Conservation (phyloP, 768 basidiomycete genomes). For the Gelatoporia subvermispora region DNA sequence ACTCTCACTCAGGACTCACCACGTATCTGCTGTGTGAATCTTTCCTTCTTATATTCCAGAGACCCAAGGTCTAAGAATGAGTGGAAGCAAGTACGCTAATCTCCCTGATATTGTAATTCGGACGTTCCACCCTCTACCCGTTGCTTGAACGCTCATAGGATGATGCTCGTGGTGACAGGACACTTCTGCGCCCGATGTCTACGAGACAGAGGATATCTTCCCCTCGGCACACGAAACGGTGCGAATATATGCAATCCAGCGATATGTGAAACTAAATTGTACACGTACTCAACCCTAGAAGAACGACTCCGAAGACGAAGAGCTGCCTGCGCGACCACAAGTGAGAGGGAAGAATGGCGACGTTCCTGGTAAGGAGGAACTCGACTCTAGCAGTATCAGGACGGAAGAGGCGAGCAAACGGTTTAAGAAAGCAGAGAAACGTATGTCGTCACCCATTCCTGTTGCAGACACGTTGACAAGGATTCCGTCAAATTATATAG, state of each 20-base stretch:
- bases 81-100: constrained; percentile 72
- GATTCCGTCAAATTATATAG: constrained; percentile 21
- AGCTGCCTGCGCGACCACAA: constrained; percentile 38
- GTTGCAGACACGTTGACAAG: background rate
- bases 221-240: constrained; percentile 50
- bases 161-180: constrained; percentile 45
- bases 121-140: background rate
- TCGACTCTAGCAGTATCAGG: constrained; percentile 64
- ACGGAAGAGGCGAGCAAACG: constrained; percentile 63
- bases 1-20: no score
- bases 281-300: constrained; percentile 32
- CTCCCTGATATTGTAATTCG: constrained; percentile 85
- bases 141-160: background rate
- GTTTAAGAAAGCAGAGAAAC: constrained; percentile 69
- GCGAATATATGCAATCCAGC: constrained; percentile 15
- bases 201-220: constrained; percentile 83
- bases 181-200: constrained; percentile 78
- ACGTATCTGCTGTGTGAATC: no score
- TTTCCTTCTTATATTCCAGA: no score
- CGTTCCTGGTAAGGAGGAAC: constrained; percentile 49
- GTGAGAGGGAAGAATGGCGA: constrained; percentile 37
- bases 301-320: constrained; percentile 67
- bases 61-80: constrained; percentile 19
- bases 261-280: background rate
- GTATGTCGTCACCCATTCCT: constrained; percentile 9